A percentile compares a stretch with the other conserved stretches of the same genome.
These are phyloP conservation scores for Niebla homalea DNA, from an alignment of 495 filamentous ascomycete genomes.

Conservation along the genomic window DNA sequence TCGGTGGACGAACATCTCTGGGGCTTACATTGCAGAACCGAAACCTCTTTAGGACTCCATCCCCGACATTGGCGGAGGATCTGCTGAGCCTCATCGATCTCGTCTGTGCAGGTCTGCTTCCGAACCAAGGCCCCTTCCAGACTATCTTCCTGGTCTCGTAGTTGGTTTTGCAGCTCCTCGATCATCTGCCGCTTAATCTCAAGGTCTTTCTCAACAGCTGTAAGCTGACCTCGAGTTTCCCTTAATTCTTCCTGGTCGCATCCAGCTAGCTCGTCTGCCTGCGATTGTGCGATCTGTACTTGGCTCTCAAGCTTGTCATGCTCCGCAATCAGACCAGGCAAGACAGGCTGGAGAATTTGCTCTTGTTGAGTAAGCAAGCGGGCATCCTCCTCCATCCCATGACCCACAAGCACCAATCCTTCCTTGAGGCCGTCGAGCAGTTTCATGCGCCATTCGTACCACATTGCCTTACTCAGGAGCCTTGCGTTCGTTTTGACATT, in stretches of 20 bases:
- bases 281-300: conserved; percentile 48
- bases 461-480: conserved; percentile 79
- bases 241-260: conserved; percentile 69
- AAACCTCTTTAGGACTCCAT: conserved; percentile 72
- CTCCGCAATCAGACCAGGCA: conserved; percentile 50
- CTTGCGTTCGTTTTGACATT: conserved; percentile 89
- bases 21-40: conserved; percentile 51
- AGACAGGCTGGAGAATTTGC: conserved; percentile 42
- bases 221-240: conserved; percentile 49
- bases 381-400: conserved; percentile 68
- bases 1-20: neutral
- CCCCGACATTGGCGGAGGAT: conserved; percentile 77
- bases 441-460: conserved; percentile 96
- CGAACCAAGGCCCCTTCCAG: conserved; percentile 46
- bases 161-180: conserved; percentile 45
- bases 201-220: conserved; percentile 50
- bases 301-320: conserved; percentile 47
- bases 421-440: conserved; percentile 72
- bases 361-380: conserved; percentile 53
- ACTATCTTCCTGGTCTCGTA: conserved; percentile 47
- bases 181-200: conserved; percentile 52
- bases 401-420: conserved; percentile 56
- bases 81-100: conserved; percentile 74
- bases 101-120: conserved; percentile 53
- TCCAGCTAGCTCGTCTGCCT: conserved; percentile 61